Evolutionary conservation across 1,139 yeast species (phyloP).

Genomic region (Kazachstania sp.): DNA sequence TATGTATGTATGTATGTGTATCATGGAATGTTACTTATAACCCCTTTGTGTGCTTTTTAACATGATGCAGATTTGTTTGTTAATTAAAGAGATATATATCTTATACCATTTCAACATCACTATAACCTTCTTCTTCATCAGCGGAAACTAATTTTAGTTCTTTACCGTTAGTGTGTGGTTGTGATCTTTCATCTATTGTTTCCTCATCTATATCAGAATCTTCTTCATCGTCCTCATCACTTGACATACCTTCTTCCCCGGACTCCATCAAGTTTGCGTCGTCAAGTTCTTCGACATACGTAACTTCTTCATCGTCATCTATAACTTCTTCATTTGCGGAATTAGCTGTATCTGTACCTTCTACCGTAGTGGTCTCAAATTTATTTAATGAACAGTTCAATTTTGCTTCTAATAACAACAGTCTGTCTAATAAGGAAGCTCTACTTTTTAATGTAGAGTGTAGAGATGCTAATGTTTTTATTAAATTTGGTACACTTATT

Average conservation of each 20-base stretch:
- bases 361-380: conserved; percentile 31
- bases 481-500: conserved; percentile 59
- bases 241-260: conserved; percentile 32
- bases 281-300: conserved; percentile 36
- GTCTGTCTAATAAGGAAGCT: conserved; percentile 66
- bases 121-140: conserved; percentile 28
- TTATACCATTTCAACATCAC: conserved; percentile 29
- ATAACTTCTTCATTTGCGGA: conserved; percentile 29
- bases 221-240: conserved; percentile 24
- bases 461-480: conserved; percentile 60
- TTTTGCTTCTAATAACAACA: conserved; percentile 77
- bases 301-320: conserved; percentile 37
- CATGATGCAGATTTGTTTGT: conserved; percentile 1
- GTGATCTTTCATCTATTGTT: conserved; percentile 13
- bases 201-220: conserved; percentile 8
- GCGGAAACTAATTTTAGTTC: not conserved
- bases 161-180: not conserved
- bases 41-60: not conserved
- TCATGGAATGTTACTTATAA: not conserved
- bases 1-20: too few species aligned
- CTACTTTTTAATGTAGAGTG: conserved; percentile 70
- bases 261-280: conserved; percentile 35
- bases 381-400: conserved; percentile 65
- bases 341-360: conserved; percentile 34
- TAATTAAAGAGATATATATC: not conserved